Base-by-base conservation (phyloP, 148 eudicot species). In the Rhododendron molle region DNA sequence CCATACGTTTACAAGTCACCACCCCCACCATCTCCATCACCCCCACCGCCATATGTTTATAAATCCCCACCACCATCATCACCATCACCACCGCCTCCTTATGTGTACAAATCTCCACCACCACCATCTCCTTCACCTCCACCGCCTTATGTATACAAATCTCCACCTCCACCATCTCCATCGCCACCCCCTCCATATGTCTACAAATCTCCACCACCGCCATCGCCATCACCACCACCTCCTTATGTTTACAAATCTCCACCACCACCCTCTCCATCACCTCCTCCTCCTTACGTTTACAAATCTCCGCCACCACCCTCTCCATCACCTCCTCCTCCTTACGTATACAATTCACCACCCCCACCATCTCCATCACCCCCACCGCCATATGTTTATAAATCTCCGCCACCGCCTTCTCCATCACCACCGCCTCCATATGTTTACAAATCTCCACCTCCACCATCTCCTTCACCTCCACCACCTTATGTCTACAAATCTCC, bases 71-170 rank as follows among this genome's bases (percentile, higher is more conserved):
- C 43, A 40, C 43, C 43, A 0, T 7, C 43, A 0, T 40, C 43
- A 0, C 43, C 43, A 0, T 40, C 43, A 40, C 43, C 43, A 0
- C 43, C 43, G 0, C 43, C 43, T 0, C 43, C 43, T 0, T 40
- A 40, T 5, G 43, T 40, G 0, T 40, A 40, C 43, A 40, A 40
- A 5, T 40, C 43, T 0, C 43, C 43, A 40, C 43, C 43, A 0
- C 43, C 43, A 0, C 43, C 43, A 0, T 40, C 43, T 5, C 43
- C 43, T 0, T 40, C 43, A 0, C 43, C 43, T 0, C 43, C 43
- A 40, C 43, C 43, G 0, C 43, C 43, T 5, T 40, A 40, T 40
- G 43, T 40, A 0, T 40, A 40, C 7, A 40, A 40, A 40, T 40
- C 43, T 6, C 43, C 43, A 40, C 43, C 43, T 0, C 43, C 43